These are phyloP conservation scores for Cladosporium austrohemisphaericum DNA, from an alignment of 2,329 filamentous ascomycete species.

Conservation along the genomic window DNA sequence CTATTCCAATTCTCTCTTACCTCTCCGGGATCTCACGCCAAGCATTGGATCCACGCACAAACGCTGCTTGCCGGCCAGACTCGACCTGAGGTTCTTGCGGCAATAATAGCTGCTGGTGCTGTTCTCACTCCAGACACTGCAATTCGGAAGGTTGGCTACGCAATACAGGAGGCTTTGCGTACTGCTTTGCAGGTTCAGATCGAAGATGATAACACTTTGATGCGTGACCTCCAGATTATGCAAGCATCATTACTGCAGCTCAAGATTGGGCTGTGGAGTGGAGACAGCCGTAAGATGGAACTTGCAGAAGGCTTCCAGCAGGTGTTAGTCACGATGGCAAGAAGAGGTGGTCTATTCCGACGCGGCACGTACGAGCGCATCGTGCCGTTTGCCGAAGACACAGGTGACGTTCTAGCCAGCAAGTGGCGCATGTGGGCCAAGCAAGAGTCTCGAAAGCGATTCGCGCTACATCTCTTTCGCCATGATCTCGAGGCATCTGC, in stretches of 20 bases:
- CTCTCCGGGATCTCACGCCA: constrained; percentile 54
- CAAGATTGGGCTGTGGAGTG: constrained; percentile 56
- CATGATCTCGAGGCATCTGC: constrained; percentile 66
- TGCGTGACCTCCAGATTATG: constrained; percentile 50
- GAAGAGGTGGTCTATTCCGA: constrained; percentile 57
- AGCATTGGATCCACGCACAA: constrained; percentile 59
- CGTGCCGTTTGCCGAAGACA: constrained; percentile 51
- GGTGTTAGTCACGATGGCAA: constrained; percentile 51
- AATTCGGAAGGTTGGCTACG: constrained; percentile 58
- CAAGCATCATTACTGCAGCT: constrained; percentile 50
- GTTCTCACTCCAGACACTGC: constrained; percentile 55
- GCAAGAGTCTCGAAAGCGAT: constrained; percentile 64
- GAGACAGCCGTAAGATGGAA: constrained; percentile 57
- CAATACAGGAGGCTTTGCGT: constrained; percentile 48
- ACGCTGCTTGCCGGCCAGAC: constrained; percentile 55
- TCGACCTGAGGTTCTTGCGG: constrained; percentile 57
- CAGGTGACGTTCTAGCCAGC: constrained; percentile 53
- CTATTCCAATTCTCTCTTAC: constrained; percentile 60
- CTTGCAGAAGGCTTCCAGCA: constrained; percentile 57
- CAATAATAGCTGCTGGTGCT: constrained; percentile 60
- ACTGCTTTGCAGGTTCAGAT: constrained; percentile 39
- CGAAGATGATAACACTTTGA: constrained; percentile 49
- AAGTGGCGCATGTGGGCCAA: constrained; percentile 66
- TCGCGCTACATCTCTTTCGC: constrained; percentile 62
- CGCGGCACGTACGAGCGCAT: constrained; percentile 43